phyloP scores from a whole-genome alignment of 768 basidiomycete genomes.

The Gymnopilus junonius region DNA sequence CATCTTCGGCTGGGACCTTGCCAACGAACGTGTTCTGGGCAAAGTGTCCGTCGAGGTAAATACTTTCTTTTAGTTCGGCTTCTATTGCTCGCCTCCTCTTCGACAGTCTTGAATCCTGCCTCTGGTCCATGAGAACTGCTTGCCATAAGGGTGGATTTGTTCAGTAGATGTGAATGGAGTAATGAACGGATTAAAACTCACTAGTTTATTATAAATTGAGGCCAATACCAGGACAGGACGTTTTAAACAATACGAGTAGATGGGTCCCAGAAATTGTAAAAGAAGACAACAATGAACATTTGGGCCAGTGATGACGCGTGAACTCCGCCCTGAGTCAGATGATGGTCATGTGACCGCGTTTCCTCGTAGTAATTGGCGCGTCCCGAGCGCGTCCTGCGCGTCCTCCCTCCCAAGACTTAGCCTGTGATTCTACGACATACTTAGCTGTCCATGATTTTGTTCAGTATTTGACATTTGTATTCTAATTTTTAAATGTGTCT shows the following conservation, averaged over 20 bases:
- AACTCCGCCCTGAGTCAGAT: neutral
- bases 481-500: too few species aligned
- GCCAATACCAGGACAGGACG: neutral
- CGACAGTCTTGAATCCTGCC: neutral
- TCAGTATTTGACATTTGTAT: too few species aligned
- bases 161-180: neutral
- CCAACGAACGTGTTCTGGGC: neutral
- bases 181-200: neutral
- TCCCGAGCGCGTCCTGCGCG: too few species aligned
- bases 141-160: neutral
- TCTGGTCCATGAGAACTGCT: neutral
- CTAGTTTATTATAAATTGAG: neutral
- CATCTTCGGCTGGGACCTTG: neutral
- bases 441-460: too few species aligned
- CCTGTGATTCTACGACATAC: too few species aligned
- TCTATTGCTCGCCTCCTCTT: neutral
- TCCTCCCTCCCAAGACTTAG: too few species aligned
- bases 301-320: neutral
- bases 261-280: neutral
- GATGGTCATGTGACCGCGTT: neutral
- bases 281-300: neutral
- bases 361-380: too few species aligned
- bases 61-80: neutral
- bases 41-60: neutral
- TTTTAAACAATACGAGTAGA: neutral